Percentiles rank a stretch among this genome's conserved stretches.
phyloP scores from a whole-genome alignment of 305 asterid genomes.

The Lippia alba region DNA sequence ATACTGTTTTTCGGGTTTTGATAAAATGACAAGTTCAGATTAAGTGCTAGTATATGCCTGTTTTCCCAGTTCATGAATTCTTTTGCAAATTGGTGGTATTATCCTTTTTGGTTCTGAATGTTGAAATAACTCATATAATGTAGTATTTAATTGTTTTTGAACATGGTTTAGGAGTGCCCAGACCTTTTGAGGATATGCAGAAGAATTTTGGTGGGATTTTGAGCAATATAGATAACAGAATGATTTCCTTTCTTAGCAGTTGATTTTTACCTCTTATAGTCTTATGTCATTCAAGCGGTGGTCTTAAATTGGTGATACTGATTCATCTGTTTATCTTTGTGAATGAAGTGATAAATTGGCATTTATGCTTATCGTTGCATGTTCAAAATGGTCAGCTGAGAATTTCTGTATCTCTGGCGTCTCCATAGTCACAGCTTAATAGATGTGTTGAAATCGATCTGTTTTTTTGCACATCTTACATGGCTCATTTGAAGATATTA shows the following conservation, averaged over 20 bases:
- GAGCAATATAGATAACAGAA: neutral
- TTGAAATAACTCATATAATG: conserved; percentile 11
- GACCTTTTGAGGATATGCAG: neutral
- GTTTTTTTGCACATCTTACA: conserved; percentile 19
- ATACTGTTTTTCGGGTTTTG: neutral
- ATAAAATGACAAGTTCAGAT: conserved; percentile 7
- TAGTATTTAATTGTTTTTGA: conserved; percentile 10
- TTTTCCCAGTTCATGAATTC: neutral
- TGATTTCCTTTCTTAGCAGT: neutral
- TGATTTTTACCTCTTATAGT: neutral
- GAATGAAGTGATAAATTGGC: neutral
- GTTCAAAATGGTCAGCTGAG: conserved; percentile 19
- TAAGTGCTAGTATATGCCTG: conserved; percentile 9
- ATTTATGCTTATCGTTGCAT: conserved; percentile 16
- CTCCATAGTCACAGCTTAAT: neutral
- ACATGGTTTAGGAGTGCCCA: conserved; percentile 12
- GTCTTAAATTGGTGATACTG: neutral
- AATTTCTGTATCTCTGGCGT: conserved; percentile 5
- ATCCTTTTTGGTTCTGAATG: conserved; percentile 23
- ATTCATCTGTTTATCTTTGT: neutral
- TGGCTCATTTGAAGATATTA: conserved; percentile 22
- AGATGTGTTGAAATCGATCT: conserved; percentile 25
- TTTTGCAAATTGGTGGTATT: conserved; percentile 28
- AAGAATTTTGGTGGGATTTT: neutral
- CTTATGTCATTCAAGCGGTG: neutral